These are phyloP conservation scores for Perkinsus olseni DNA, from an alignment of 169 alveolate species.

Conservation along the genomic window DNA sequence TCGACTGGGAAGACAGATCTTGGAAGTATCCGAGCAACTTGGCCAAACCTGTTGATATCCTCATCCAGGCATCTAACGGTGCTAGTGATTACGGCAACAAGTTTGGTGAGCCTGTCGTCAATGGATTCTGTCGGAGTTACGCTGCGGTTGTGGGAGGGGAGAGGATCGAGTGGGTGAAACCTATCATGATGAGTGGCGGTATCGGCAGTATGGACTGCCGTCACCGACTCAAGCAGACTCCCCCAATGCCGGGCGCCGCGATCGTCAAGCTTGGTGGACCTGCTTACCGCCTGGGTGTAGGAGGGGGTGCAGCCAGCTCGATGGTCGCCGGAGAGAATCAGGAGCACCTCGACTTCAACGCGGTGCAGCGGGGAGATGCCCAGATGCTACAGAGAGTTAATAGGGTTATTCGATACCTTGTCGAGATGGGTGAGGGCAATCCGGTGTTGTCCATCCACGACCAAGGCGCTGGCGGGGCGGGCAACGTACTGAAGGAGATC, in stretches of 20 bases:
- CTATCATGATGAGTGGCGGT: slow-evolving; percentile 40
- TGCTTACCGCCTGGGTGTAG: slow-evolving; percentile 41
- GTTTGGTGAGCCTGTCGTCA: slow-evolving; percentile 36
- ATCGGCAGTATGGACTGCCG: slow-evolving; percentile 34
- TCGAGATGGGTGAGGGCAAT: slow-evolving; percentile 32
- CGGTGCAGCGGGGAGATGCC: slow-evolving; percentile 41
- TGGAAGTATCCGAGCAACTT: neutral
- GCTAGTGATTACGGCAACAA: slow-evolving; percentile 39
- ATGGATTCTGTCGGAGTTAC: slow-evolving; percentile 21
- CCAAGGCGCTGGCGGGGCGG: slow-evolving; percentile 47
- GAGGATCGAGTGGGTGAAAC: slow-evolving; percentile 43
- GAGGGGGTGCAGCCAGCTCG: slow-evolving; percentile 42
- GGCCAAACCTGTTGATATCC: slow-evolving; percentile 13
- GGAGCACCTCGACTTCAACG: slow-evolving; percentile 37
- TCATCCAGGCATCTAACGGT: slow-evolving; percentile 29
- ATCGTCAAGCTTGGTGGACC: slow-evolving; percentile 43
- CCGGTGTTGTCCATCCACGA: slow-evolving; percentile 40
- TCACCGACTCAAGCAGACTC: slow-evolving; percentile 20
- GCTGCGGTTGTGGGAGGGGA: slow-evolving; percentile 9
- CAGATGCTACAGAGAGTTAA: slow-evolving; percentile 18
- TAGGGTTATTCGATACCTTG: slow-evolving; percentile 36
- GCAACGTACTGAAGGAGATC: slow-evolving; percentile 40
- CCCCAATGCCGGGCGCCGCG: slow-evolving; percentile 20
- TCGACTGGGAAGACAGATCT: slow-evolving; percentile 1
- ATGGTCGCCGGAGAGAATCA: slow-evolving; percentile 36